A percentile compares a stretch with the other conserved stretches of the same genome.
Evolutionary conservation across 1,284 basidiomycete genomes (phyloP).

Genomic region (Cryptococcus wingfieldii): DNA sequence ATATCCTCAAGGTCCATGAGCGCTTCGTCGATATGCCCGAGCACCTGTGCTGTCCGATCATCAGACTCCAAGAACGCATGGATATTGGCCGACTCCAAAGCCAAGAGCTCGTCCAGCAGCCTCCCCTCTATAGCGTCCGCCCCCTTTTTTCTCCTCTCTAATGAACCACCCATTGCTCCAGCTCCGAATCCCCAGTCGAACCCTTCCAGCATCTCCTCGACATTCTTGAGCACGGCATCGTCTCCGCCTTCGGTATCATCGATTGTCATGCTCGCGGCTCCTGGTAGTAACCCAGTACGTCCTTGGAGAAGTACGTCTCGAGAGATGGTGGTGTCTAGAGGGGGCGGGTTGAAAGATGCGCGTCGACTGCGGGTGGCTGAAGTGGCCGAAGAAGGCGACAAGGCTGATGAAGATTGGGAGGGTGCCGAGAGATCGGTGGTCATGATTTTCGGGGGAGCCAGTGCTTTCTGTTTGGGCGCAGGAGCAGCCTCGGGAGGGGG

Average conservation of each 20-base stretch:
- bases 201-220: constrained; percentile 98
- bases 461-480: not conserved
- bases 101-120: constrained; percentile 77
- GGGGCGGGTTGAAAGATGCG: constrained; percentile 46
- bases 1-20: constrained; percentile 79
- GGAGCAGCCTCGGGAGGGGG: not conserved
- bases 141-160: constrained; percentile 50
- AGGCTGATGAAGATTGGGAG: not conserved
- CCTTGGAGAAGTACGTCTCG: constrained; percentile 64
- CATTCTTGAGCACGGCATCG: constrained; percentile 76
- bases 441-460: constrained; percentile 27
- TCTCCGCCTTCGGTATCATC: constrained; percentile 59
- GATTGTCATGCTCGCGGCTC: constrained; percentile 38
- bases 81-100: constrained; percentile 93
- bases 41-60: constrained; percentile 73
- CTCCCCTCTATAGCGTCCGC: constrained; percentile 84
- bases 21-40: constrained; percentile 84
- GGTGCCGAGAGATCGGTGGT: constrained; percentile 29
- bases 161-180: constrained; percentile 10
- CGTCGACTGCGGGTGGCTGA: constrained; percentile 19
- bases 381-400: not conserved
- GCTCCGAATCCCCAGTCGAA: constrained; percentile 79
- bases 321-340: constrained; percentile 46
- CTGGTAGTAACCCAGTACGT: constrained; percentile 34
- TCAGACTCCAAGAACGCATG: constrained; percentile 94